Base-by-base conservation (phyloP, 192 early-diverging fungal genomes). In the Tieghemiomyces parasiticus region DNA sequence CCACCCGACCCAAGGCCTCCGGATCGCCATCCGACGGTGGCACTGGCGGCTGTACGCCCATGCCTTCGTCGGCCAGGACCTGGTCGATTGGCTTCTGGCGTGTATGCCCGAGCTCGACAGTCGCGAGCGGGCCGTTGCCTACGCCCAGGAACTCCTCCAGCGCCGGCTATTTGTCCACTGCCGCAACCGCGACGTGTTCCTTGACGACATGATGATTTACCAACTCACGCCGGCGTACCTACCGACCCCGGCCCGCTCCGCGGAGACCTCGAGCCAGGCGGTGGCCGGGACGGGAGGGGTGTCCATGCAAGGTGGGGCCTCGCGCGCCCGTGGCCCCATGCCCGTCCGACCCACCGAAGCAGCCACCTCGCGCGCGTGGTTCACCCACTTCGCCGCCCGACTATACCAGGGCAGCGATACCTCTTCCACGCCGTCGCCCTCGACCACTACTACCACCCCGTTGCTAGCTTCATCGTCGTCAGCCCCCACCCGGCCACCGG, bases 181-280 rank as follows among this genome's bases (percentile, higher is more conserved):
- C 32, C 71, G 74, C 29, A 72, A 69, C 6, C 65, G 71, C n/a
- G 82, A 87, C 50, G 49, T 67, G 24, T 92, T 97, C 60, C 63
- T 92, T 63, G 95, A 97, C 61, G 93, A 92, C 0, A 81, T 86
- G 45, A 90, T 89, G 63, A 95, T 89, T 76, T 97, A 95, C 64
- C 77, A 78, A 33, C 60, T 93, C 38, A 72, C 70, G 12, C 74
- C 70, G 22, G 75, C 80, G 8, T 79, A 74, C 29, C 3, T 52
- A 8, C 9, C 16, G 8, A 19, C 38, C 9, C 16, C 38, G 16
- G 16, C 38, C 9, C 38, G 16, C 8, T 44, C 38, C 8, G 38
- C 8, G 38, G 9, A 44, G 38, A 44, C 38, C 38, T 16, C 8
- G 16, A 19, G 38, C 16, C n/a, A n/a, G n/a, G n/a, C n/a, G n/a